Evolutionary conservation across 2,329 filamentous ascomycete genomes (phyloP).

Genomic region (Pseudogymnoascus sp.): DNA sequence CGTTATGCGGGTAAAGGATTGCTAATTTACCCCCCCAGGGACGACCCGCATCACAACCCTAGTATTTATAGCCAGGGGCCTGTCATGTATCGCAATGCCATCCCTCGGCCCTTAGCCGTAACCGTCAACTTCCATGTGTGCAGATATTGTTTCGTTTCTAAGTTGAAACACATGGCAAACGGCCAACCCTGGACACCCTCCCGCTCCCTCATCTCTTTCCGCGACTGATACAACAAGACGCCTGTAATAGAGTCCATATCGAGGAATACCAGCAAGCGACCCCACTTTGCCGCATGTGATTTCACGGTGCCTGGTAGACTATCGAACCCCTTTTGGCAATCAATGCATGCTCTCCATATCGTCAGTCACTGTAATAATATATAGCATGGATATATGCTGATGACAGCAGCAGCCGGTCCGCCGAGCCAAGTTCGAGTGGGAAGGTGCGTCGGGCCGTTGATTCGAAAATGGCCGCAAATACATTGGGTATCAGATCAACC

Average conservation of each 20-base stretch:
- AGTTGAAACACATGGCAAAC: not conserved
- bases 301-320: not conserved
- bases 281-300: slow-evolving; percentile 1
- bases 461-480: not conserved
- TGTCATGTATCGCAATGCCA: not conserved
- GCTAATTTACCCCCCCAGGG: slow-evolving; percentile 1
- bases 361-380: not conserved
- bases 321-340: not conserved
- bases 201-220: slow-evolving; percentile 1
- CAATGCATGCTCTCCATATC: not conserved
- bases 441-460: not conserved
- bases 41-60: not conserved
- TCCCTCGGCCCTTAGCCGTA: not conserved
- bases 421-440: not conserved
- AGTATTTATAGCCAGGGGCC: slow-evolving; percentile 3
- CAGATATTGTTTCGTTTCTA: slow-evolving; percentile 4
- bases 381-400: slow-evolving; percentile 3
- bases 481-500: slow-evolving; percentile 1
- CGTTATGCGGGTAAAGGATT: not conserved
- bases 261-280: not conserved
- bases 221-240: not conserved
- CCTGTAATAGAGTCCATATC: not conserved
- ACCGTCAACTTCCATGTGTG: not conserved
- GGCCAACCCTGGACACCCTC: not conserved
- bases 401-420: not conserved